Percentiles rank a stretch among this genome's conserved stretches.
phyloP scores from a whole-genome alignment of 2,329 filamentous ascomycete genomes.

The Paracoccidioides lutzii region DNA sequence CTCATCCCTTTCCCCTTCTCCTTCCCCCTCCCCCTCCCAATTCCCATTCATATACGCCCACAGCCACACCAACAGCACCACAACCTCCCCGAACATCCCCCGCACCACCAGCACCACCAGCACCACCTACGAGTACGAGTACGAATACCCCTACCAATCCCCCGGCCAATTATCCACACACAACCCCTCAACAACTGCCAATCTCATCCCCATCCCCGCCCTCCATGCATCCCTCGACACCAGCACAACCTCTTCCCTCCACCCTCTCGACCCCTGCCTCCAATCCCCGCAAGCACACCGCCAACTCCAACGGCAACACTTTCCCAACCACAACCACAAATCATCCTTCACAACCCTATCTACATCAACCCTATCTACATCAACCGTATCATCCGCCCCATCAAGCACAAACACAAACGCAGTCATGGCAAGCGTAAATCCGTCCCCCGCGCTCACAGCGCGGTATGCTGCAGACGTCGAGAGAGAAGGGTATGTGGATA shows the following conservation, averaged over 20 bases:
- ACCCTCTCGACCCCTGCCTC: background rate
- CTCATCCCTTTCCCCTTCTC: conserved; percentile 8
- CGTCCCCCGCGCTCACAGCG: conserved; percentile 12
- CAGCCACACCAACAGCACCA: background rate
- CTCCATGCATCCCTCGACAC: conserved; percentile 15
- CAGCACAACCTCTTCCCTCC: conserved; percentile 9
- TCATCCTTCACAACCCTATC: background rate
- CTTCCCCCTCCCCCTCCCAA: conserved; percentile 1
- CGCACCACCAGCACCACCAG: background rate
- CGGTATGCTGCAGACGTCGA: background rate
- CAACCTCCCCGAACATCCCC: background rate
- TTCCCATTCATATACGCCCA: background rate
- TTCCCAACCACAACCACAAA: background rate
- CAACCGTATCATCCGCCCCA: background rate
- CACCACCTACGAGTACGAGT: background rate
- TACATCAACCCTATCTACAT: background rate
- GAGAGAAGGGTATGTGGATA: conserved; percentile 24
- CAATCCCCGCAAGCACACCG: background rate
- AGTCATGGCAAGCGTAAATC: conserved; percentile 1
- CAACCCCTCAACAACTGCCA: background rate
- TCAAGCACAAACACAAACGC: background rate
- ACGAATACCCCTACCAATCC: background rate
- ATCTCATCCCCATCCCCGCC: conserved; percentile 9
- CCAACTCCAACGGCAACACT: background rate
- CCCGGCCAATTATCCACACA: conserved; percentile 3